A percentile compares a stretch with the other conserved stretches of the same genome.
Evolutionary conservation across 768 basidiomycete genomes (phyloP).

Genomic region (Xerocomus brunneocitrinus): DNA sequence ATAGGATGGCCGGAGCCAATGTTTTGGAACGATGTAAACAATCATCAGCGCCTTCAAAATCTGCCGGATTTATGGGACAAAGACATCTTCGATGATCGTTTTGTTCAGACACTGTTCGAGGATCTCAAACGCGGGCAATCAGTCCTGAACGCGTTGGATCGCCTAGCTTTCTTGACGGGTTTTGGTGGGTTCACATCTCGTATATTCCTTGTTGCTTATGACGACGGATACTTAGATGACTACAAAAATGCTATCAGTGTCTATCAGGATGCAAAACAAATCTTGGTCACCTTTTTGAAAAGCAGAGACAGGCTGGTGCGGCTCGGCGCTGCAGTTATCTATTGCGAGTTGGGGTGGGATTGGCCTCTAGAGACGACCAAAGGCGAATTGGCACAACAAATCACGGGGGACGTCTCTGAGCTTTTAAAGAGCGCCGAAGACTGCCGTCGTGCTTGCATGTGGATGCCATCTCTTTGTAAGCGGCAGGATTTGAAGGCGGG

Average conservation of each 20-base stretch:
- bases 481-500: constrained; percentile 4
- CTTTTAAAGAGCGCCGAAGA: constrained; percentile 12
- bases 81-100: constrained; percentile 24
- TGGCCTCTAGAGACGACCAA: constrained; percentile 10
- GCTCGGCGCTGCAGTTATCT: constrained; percentile 24
- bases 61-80: constrained; percentile 26
- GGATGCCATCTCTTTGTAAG: constrained; percentile 28
- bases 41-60: constrained; percentile 15
- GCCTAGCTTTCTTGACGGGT: constrained; percentile 27
- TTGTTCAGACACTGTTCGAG: constrained; percentile 14
- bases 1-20: constrained; percentile 26
- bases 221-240: constrained; percentile 9
- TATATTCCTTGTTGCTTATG: background rate
- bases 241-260: constrained; percentile 9
- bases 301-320: constrained; percentile 15
- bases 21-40: constrained; percentile 28
- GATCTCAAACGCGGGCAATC: constrained; percentile 15
- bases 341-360: constrained; percentile 24
- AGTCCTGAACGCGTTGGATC: constrained; percentile 22
- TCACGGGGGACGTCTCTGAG: constrained; percentile 8
- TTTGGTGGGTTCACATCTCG: constrained; percentile 17
- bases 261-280: background rate
- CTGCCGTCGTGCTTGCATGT: constrained; percentile 24
- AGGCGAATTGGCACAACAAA: constrained; percentile 1
- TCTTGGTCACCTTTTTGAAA: constrained; percentile 12